Evolutionary conservation across 2,329 filamentous ascomycete species (phyloP), one percentile per base, ranked within the genome.

Genomic region (Fusarium sp.): DNA sequence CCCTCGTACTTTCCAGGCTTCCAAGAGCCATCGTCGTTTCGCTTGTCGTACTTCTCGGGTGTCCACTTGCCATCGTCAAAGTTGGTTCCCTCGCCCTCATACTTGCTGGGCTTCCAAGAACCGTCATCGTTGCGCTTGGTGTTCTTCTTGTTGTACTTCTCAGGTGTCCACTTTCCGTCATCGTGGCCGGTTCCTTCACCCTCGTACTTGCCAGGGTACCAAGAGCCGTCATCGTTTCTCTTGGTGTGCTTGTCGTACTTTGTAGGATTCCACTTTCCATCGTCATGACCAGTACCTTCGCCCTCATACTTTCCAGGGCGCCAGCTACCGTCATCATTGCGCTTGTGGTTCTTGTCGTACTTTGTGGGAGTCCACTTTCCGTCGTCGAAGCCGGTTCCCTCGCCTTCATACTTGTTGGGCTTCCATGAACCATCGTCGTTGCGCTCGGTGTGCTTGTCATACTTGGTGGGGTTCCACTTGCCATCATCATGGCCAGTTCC

Each of bases 1-100:
- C 62, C 57, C 51, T 64, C 62, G 13, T 58, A 62, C 27, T 61
- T 61, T 6, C 58, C 58, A 16, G 34, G 34, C 8, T 29, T 9
- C 61, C 66, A 68, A 7, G 40, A 51, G 13, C 70, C 67, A 38
- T 72, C 69, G 9, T 72, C 70, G 4, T 46, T 46, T 7, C 42
- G 11, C 25, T 50, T 49, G 13, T 46, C 55, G 3, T 58, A 44
- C 55, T 56, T 56, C 18, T 56, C 53, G 11, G 53, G 33, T 20
- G 33, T 56, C 55, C 55, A 62, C 44, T 63, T 63, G 6, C 61
- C 61, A 54, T 63, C 61, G 9, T 63, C 55, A 8, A 23, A 34
- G 4, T 9, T 10, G 31, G 61, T 63, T 3, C 29, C 46, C 4
- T 40, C 50, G 4, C 62, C 57, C 16, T 64, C 62, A 9, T 58